phyloP scores from a whole-genome alignment of 768 basidiomycete species.

The Russula sp. region DNA sequence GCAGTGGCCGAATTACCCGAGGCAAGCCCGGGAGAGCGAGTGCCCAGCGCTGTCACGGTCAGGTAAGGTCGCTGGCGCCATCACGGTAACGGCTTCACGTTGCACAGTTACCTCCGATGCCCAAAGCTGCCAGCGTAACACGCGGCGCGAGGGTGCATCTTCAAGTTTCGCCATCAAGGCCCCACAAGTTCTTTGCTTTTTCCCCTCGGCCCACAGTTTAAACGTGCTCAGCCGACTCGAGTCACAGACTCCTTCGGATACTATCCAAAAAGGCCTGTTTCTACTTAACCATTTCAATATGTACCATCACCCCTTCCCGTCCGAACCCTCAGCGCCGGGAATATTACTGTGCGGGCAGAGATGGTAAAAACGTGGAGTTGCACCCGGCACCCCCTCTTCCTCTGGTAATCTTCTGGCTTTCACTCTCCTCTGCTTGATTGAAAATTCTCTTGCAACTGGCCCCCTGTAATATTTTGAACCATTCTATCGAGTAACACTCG shows the following conservation, averaged over 20 bases:
- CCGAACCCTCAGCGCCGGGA: not conserved
- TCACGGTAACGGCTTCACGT: too few species aligned
- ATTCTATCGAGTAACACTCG: too few species aligned
- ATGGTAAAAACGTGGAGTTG: not conserved
- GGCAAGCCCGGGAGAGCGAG: not conserved
- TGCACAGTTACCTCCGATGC: too few species aligned
- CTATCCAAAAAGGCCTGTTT: not conserved
- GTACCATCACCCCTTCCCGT: not conserved
- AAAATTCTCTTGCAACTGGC: too few species aligned
- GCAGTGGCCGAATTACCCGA: not conserved
- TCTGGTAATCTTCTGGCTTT: not conserved
- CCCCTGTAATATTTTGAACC: too few species aligned
- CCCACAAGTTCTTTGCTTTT: not conserved
- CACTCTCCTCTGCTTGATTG: not conserved
- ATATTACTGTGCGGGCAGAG: not conserved
- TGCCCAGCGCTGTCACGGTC: not conserved
- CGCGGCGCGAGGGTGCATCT: not conserved
- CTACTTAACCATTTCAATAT: not conserved
- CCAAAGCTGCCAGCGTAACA: not conserved
- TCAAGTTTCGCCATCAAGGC: not conserved
- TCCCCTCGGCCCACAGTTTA: not conserved
- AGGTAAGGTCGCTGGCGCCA: not conserved
- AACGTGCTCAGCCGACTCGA: not conserved
- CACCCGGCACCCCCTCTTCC: not conserved
- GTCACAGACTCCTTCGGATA: not conserved